A percentile compares a stretch with the other conserved stretches of the same genome.
phyloP scores from a whole-genome alignment of 768 basidiomycete species.

The Paxillus involutus region DNA sequence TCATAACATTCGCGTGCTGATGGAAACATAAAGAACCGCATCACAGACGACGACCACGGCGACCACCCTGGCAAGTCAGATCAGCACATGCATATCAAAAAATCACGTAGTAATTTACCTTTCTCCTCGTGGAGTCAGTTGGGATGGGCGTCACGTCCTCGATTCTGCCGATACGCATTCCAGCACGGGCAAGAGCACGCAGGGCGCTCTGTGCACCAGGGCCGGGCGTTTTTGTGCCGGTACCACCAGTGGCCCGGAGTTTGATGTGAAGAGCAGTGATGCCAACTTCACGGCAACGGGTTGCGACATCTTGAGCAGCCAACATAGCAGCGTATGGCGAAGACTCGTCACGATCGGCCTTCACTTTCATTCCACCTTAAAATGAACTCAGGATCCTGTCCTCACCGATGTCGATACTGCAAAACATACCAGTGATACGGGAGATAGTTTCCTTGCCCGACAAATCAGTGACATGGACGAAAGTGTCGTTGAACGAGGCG shows the following conservation, averaged over 20 bases:
- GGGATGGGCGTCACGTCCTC: slow-evolving; percentile 98
- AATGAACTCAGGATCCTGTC: neutral
- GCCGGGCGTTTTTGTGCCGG: slow-evolving; percentile 98
- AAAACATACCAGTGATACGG: slow-evolving; percentile 84
- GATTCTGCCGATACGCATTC: slow-evolving; percentile 97
- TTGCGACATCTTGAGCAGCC: slow-evolving; percentile 95
- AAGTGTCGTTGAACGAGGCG: slow-evolving; percentile 99
- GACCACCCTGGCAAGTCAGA: slow-evolving; percentile 74
- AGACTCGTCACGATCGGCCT: slow-evolving; percentile 99
- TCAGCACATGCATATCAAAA: neutral
- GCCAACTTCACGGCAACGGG: slow-evolving; percentile 97
- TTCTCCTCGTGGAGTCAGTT: slow-evolving; percentile 95
- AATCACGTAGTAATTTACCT: slow-evolving; percentile 51
- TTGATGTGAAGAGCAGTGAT: slow-evolving; percentile 99
- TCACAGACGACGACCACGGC: slow-evolving; percentile 95
- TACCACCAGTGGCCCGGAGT: slow-evolving; percentile 97
- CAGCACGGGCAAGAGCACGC: slow-evolving; percentile 96
- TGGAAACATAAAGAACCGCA: slow-evolving; percentile 14
- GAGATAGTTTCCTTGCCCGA: slow-evolving; percentile 99
- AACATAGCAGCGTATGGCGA: slow-evolving; percentile 98
- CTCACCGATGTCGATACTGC: neutral
- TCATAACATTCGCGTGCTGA: slow-evolving; percentile 9
- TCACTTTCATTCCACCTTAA: slow-evolving; percentile 98
- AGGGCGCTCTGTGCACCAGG: slow-evolving; percentile 98
- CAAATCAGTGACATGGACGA: slow-evolving; percentile 98